Evolutionary conservation across 2,329 filamentous ascomycete species (phyloP), one percentile per base, ranked within the genome.

Genomic region (Ophiocordyceps camponoti-leonardi): DNA sequence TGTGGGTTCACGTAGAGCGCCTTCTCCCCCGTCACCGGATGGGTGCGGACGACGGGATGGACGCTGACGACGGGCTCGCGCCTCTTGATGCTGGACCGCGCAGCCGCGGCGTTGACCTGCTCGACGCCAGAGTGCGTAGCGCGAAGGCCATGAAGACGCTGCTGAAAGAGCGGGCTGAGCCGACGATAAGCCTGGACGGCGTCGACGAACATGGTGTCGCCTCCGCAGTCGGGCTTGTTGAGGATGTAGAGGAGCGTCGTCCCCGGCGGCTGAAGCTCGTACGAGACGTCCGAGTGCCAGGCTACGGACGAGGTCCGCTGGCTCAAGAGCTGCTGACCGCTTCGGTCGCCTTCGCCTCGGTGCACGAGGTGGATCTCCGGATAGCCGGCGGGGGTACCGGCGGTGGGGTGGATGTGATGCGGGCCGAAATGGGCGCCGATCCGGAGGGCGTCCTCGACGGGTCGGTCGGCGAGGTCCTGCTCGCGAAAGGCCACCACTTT

Each of bases 251-350:
- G 64, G 63, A 94, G 93, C 0, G 88, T 94, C 0, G 86, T 94
- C 28, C 86, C 86, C 0, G 88, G 86, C 1, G 88, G 86, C 64
- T 95, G 87, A 52, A 75, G 67, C 66, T 94, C 88, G 58, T 93
- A 94, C 0, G 83, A 84, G 1, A 94, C 81, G 53, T 94, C 87
- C 0, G 80, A 84, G 65, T 94, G 87, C 86, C 86, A 94, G 8
- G 85, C 85, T 1, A 93, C 79, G 1, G 81, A 84, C 62, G 81
- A 90, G 4, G 83, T 88, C 20, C 83, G 74, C 42, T 76, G 75
- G 47, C 60, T 54, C 52, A 86, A 79, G 61, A 82, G 83, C 43
- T 73, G 67, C 19, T 73, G 64, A 19, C 48, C 75, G 66, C 43
- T 75, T 26, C 51, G 55, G 49, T 67, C 64, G 23, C 60, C 59